Base-by-base conservation (phyloP, 495 filamentous ascomycete genomes). In the Delitschia confertaspora region DNA sequence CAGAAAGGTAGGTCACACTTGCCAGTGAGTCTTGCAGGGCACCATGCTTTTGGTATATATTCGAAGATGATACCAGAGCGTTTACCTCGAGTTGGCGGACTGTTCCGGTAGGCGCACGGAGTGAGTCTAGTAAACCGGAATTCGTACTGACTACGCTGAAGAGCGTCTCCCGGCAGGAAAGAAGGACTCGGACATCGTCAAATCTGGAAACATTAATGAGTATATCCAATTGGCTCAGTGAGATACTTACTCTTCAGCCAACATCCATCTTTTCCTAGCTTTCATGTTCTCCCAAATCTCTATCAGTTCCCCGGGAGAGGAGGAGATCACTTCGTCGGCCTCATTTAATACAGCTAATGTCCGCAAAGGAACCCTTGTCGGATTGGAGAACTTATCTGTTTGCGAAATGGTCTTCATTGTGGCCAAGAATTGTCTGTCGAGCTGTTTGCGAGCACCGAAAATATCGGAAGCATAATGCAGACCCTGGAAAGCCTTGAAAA, bases 11-110 rank as follows among this genome's bases (percentile, higher is more conserved):
- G 0, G 87, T 93, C 11, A 85, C 82, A 6, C 82, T 72, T 49
- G 85, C 83, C 22, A 96, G 59, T 2, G 88, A 88, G 51, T 91
- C 85, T 57, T 96, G 89, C 2, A 83, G 71, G 14, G 82, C 82
- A 23, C 74, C 82, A 58, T 94, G 86, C 42, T 72, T 75, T 34
- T 86, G 75, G 46, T 81, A 82, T 38, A 93, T 74, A 30, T 73
- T 66, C 5, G 88, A 80, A 2, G 85, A 82, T 19, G 77, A 63
- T 2, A 95, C 69, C 50, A 93, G 73, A 9, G 74, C 73, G 36
- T 79, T 74, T 13, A 85, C 75, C 58, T 95, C 84, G 8, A 82
- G 65, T 6, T 83, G 60, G 26, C 80, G 77, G n/a, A 79, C 72
- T 43, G 83, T 76, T 29, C 71, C 70, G 3, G 69, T 64, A 18